phyloP scores from a whole-genome alignment of 2,329 filamentous ascomycete species.

The Fusarium sp. region DNA sequence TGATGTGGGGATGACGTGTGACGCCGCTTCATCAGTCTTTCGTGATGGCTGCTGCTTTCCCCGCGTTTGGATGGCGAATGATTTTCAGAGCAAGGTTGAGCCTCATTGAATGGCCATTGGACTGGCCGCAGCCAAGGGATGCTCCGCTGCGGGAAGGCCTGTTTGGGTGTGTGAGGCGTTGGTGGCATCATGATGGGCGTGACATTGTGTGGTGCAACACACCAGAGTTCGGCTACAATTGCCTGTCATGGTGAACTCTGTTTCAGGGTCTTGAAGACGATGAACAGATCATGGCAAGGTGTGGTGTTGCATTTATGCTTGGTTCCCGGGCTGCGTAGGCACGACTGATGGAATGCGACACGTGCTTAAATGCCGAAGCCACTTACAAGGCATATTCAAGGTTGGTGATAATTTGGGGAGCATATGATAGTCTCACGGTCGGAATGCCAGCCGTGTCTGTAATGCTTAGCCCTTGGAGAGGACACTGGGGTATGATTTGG shows the following conservation, averaged over 20 bases:
- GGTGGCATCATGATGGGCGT: background rate
- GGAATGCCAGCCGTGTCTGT: too few relatives aligned
- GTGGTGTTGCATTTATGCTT: too few relatives aligned
- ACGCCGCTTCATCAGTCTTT: conserved; percentile 1
- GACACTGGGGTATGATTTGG: too few relatives aligned
- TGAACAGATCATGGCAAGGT: too few relatives aligned
- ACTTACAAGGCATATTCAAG: too few relatives aligned
- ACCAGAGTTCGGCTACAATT: conserved; percentile 15
- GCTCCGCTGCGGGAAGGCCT: conserved; percentile 5
- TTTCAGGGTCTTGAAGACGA: too few relatives aligned
- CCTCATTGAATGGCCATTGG: conserved; percentile 30
- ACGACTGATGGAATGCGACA: too few relatives aligned
- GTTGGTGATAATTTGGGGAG: too few relatives aligned
- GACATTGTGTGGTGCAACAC: background rate
- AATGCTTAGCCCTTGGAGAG: too few relatives aligned
- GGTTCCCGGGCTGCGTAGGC: too few relatives aligned
- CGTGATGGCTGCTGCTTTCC: conserved; percentile 17
- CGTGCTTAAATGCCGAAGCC: too few relatives aligned
- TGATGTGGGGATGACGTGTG: conserved; percentile 46
- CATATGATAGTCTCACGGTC: too few relatives aligned
- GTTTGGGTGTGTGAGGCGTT: conserved; percentile 21
- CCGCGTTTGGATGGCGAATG: conserved; percentile 14
- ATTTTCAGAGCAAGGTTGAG: conserved; percentile 5
- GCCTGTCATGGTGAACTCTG: background rate
- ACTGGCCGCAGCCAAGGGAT: background rate